A percentile compares a stretch with the other conserved stretches of the same genome.
Evolutionary conservation across 2,329 filamentous ascomycete species (phyloP).

Genomic region (Epichloe sp.): DNA sequence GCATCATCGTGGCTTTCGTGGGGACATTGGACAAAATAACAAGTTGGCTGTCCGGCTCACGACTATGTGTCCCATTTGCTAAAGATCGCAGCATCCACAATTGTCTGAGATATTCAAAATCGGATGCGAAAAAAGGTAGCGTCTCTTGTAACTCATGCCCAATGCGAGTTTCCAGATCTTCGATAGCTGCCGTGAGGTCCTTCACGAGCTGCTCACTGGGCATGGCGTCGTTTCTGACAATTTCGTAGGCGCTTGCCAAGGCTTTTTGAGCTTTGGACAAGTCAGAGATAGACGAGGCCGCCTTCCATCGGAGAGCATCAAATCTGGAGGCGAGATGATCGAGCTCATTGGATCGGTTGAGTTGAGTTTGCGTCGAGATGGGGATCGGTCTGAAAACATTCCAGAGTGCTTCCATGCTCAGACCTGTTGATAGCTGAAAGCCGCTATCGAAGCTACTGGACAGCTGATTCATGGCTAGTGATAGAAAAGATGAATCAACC

Average conservation of each 20-base stretch:
- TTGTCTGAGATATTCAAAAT: slow-evolving; percentile 47
- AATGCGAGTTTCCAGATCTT: slow-evolving; percentile 33
- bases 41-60: slow-evolving; percentile 22
- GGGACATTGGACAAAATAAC: slow-evolving; percentile 33
- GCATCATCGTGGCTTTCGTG: slow-evolving; percentile 20
- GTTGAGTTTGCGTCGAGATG: slow-evolving; percentile 30
- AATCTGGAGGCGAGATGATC: slow-evolving; percentile 45
- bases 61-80: background rate
- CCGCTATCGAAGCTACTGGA: slow-evolving; percentile 50
- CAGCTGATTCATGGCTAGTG: slow-evolving; percentile 27
- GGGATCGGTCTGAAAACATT: slow-evolving; percentile 52
- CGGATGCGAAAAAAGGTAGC: slow-evolving; percentile 35
- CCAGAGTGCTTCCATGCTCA: slow-evolving; percentile 75
- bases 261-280: slow-evolving; percentile 40
- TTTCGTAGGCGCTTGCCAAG: slow-evolving; percentile 40
- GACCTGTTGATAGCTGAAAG: slow-evolving; percentile 60
- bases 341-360: slow-evolving; percentile 36
- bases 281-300: slow-evolving; percentile 35
- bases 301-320: slow-evolving; percentile 47
- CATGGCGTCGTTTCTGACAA: slow-evolving; percentile 31
- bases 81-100: slow-evolving; percentile 28
- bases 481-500: slow-evolving; percentile 23
- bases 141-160: slow-evolving; percentile 27
- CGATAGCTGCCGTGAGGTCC: slow-evolving; percentile 37
- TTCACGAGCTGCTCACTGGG: slow-evolving; percentile 34